phyloP scores from a whole-genome alignment of 768 basidiomycete genomes.

The Hypholoma sublateritium region DNA sequence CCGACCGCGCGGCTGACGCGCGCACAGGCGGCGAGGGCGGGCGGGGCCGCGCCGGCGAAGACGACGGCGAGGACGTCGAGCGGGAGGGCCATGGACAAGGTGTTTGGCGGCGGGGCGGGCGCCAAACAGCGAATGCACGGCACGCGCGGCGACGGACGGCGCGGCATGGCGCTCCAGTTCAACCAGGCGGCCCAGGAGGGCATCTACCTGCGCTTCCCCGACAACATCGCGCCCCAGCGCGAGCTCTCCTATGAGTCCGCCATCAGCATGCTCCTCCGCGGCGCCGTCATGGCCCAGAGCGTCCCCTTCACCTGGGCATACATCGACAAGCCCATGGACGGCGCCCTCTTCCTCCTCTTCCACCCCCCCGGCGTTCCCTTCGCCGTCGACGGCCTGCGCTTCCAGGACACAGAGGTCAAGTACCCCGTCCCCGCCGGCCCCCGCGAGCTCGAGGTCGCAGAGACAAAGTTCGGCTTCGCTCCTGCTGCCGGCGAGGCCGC shows the following conservation, averaged over 20 bases:
- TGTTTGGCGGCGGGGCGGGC: constrained; percentile 5
- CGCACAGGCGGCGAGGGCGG: constrained; percentile 19
- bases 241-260: constrained; percentile 59
- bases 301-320: constrained; percentile 72
- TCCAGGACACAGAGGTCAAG: constrained; percentile 69
- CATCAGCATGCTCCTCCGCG: constrained; percentile 59
- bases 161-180: constrained; percentile 10
- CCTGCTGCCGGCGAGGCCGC: constrained; percentile 58
- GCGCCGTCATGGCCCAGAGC: constrained; percentile 51
- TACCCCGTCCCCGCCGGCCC: constrained; percentile 48
- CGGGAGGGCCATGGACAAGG: constrained; percentile 11
- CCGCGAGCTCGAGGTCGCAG: constrained; percentile 77
- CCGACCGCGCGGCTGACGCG: constrained; percentile 19
- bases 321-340: constrained; percentile 70
- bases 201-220: constrained; percentile 71
- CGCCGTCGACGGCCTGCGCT: constrained; percentile 77
- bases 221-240: constrained; percentile 56
- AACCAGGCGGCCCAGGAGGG: constrained; percentile 56
- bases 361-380: constrained; percentile 58
- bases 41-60: constrained; percentile 11
- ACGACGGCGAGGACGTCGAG: constrained; percentile 23
- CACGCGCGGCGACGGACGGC: background rate
- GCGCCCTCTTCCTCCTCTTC: constrained; percentile 53
- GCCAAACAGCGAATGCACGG: constrained; percentile 5
- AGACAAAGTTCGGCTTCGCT: constrained; percentile 76